A percentile compares a stretch with the other conserved stretches of the same genome.
Evolutionary conservation across 495 filamentous ascomycete genomes (phyloP).

Genomic region (Podospora bellae-mahoneyi): DNA sequence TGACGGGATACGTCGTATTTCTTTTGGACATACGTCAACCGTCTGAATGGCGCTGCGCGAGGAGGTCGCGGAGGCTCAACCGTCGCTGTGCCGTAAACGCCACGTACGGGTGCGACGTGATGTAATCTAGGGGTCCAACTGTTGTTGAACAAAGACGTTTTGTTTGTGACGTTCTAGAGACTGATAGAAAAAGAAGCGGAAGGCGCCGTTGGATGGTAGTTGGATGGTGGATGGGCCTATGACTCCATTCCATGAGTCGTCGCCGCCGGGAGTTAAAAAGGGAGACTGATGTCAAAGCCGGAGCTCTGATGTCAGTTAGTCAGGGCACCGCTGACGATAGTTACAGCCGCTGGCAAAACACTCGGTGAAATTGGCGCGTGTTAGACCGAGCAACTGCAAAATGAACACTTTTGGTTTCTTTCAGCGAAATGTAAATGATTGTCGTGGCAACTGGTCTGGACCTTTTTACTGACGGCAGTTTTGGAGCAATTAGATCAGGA

Average conservation of each 20-base stretch:
- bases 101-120: neutral
- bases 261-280: neutral
- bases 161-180: neutral
- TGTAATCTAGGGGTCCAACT: neutral
- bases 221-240: neutral
- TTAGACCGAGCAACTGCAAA: neutral
- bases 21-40: neutral
- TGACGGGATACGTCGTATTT: no score
- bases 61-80: neutral
- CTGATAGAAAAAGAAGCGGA: neutral
- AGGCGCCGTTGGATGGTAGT: neutral
- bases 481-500: no score
- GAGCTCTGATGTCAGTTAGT: neutral
- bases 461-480: no score
- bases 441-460: neutral
- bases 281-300: neutral
- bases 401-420: neutral
- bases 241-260: neutral
- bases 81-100: neutral
- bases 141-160: neutral
- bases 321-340: neutral
- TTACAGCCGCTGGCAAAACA: neutral
- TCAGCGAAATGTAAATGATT: neutral
- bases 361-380: neutral
- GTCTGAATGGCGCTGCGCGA: neutral